phyloP scores from a whole-genome alignment of 1,284 basidiomycete genomes.

The Papiliotrema nemorosa region DNA sequence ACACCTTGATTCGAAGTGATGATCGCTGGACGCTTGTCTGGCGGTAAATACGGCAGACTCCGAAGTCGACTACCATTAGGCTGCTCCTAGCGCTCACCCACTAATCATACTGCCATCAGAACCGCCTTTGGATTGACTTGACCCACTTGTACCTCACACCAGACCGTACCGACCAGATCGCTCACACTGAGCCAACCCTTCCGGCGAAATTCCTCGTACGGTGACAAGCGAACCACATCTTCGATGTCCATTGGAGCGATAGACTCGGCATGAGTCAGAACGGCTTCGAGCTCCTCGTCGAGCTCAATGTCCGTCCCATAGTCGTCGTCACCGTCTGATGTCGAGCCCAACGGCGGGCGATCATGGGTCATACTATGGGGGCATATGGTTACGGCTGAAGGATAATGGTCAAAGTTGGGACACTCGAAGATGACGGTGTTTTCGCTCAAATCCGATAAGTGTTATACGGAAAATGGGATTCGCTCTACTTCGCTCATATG shows the following conservation, averaged over 20 bases:
- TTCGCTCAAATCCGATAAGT: too few species aligned
- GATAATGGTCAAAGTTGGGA: too few species aligned
- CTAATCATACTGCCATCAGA: conserved; percentile 41
- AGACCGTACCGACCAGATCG: conserved; percentile 56
- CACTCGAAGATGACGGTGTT: too few species aligned
- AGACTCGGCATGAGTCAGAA: conserved; percentile 21
- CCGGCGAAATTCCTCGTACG: conserved; percentile 34
- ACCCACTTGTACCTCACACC: conserved; percentile 55
- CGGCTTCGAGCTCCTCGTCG: conserved; percentile 26
- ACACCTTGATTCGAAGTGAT: conserved; percentile 66
- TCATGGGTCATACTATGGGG: too few species aligned
- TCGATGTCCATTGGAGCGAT: conserved; percentile 11
- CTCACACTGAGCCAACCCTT: conserved; percentile 50
- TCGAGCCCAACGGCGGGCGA: neutral
- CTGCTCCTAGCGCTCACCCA: conserved; percentile 11
- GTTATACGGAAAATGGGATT: too few species aligned
- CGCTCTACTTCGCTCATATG: too few species aligned
- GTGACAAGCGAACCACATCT: conserved; percentile 17
- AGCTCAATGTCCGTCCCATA: conserved; percentile 28
- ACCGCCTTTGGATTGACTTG: neutral
- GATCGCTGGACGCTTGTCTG: conserved; percentile 57
- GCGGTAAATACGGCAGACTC: conserved; percentile 55
- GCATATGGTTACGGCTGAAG: too few species aligned
- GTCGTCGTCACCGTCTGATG: conserved; percentile 17
- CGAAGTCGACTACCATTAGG: conserved; percentile 34